Evolutionary conservation across 192 early-diverging fungal genomes (phyloP).

Genomic region (Oehlia diaphana): DNA sequence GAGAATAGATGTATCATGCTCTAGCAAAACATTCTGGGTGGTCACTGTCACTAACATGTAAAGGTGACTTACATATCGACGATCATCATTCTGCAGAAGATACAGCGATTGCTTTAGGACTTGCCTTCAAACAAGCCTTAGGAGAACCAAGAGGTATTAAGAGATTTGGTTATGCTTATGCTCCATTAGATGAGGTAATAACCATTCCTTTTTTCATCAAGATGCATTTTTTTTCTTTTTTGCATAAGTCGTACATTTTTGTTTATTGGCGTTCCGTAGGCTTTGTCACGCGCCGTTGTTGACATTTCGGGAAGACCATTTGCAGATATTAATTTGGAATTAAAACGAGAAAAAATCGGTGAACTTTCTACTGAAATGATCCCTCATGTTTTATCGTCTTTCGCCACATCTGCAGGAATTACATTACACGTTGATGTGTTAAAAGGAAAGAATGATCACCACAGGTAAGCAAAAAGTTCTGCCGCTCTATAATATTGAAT

Average conservation of each 20-base stretch:
- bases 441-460: conserved; percentile 96
- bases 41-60: conserved; percentile 83
- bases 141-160: conserved; percentile 86
- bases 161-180: conserved; percentile 92
- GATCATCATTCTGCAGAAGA: conserved; percentile 99
- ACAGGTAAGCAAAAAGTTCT: conserved; percentile 59
- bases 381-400: conserved; percentile 92
- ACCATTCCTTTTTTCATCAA: neutral
- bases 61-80: conserved; percentile 95
- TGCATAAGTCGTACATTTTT: neutral
- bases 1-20: conserved; percentile 90
- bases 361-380: conserved; percentile 96
- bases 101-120: conserved; percentile 89
- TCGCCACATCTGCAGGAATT: conserved; percentile 88
- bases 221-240: neutral
- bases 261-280: conserved; percentile 44
- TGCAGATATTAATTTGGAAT: conserved; percentile 77
- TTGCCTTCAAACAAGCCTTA: conserved; percentile 91
- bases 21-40: conserved; percentile 95
- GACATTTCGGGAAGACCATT: conserved; percentile 96
- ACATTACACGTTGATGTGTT: conserved; percentile 97
- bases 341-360: conserved; percentile 93
- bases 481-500: neutral
- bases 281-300: conserved; percentile 90
- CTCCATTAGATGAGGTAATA: conserved; percentile 89